Evolutionary conservation across 2,329 filamentous ascomycete genomes (phyloP).

Genomic region (Botrytis byssoidea): DNA sequence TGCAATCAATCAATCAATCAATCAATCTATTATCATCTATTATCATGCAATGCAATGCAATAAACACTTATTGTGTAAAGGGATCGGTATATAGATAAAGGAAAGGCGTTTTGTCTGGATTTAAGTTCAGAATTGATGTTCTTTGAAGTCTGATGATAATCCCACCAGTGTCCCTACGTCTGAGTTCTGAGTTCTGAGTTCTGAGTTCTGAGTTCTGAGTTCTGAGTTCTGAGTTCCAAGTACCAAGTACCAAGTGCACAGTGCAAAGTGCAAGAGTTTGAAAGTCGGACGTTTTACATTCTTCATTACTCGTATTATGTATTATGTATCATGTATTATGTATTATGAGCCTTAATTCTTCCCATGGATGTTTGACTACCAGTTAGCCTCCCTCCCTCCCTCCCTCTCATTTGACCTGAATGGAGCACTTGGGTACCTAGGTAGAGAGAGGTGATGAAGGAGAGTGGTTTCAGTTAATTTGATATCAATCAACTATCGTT

Average conservation of each 20-base stretch:
- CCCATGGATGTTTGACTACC: neutral
- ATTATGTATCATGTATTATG: neutral
- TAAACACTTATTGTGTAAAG: neutral
- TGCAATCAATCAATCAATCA: neutral
- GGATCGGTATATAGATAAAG: neutral
- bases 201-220: neutral
- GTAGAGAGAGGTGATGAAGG: neutral
- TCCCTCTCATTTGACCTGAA: neutral
- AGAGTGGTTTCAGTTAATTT: conserved; percentile 10
- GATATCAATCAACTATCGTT: conserved; percentile 18
- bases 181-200: neutral
- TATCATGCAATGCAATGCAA: neutral
- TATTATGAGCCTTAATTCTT: neutral
- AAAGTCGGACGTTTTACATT: neutral
- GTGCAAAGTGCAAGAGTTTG: neutral
- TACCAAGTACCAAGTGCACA: too few species aligned
- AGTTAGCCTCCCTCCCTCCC: neutral
- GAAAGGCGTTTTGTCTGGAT: neutral
- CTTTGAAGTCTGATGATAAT: neutral
- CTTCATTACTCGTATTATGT: neutral
- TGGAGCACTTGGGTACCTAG: neutral
- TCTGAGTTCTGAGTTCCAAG: too few species aligned
- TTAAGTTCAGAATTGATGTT: neutral
- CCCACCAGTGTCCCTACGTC: neutral
- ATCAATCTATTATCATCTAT: neutral